Percentiles rank a stretch among this genome's conserved stretches.
Conservation (phyloP, 2,329 filamentous ascomycete species). For the Alternaria sp. region DNA sequence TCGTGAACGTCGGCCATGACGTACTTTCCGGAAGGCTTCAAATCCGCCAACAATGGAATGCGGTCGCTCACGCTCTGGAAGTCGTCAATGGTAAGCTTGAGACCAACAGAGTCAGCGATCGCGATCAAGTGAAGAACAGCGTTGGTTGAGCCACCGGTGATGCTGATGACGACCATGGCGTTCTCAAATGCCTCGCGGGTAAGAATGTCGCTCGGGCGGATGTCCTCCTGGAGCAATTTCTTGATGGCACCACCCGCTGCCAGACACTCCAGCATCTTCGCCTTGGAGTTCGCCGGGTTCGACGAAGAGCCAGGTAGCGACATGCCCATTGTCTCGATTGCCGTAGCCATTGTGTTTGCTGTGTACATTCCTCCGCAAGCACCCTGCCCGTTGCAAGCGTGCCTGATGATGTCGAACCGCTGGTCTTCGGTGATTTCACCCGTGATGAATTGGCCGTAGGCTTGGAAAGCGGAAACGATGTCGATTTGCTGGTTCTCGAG, state of each 20-base stretch:
- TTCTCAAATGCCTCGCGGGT: constrained; percentile 58
- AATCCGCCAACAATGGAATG: constrained; percentile 58
- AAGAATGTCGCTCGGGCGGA: constrained; percentile 57
- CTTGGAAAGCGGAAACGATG: constrained; percentile 97
- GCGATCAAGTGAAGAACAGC: constrained; percentile 59
- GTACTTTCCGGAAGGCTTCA: constrained; percentile 61
- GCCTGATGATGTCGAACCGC: constrained; percentile 90
- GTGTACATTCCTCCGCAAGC: constrained; percentile 82
- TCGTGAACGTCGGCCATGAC: constrained; percentile 66
- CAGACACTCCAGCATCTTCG: constrained; percentile 58
- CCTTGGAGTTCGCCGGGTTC: constrained; percentile 58
- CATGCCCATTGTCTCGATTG: constrained; percentile 60
- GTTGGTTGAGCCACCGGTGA: constrained; percentile 59
- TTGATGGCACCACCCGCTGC: constrained; percentile 58
- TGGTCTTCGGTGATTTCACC: constrained; percentile 90
- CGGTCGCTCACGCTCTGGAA: constrained; percentile 59
- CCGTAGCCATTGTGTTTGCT: constrained; percentile 60
- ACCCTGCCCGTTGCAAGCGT: constrained; percentile 85
- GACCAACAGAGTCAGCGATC: constrained; percentile 58
- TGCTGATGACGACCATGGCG: constrained; percentile 59
- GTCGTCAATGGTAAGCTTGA: constrained; percentile 59
- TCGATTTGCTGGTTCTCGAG: constrained; percentile 75
- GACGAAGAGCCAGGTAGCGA: constrained; percentile 59
- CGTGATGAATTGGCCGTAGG: constrained; percentile 92
- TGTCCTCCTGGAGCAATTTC: constrained; percentile 59